These are phyloP conservation scores for Colletotrichum higginsianum DNA, from an alignment of 2,329 filamentous ascomycete species.

Conservation along the genomic window DNA sequence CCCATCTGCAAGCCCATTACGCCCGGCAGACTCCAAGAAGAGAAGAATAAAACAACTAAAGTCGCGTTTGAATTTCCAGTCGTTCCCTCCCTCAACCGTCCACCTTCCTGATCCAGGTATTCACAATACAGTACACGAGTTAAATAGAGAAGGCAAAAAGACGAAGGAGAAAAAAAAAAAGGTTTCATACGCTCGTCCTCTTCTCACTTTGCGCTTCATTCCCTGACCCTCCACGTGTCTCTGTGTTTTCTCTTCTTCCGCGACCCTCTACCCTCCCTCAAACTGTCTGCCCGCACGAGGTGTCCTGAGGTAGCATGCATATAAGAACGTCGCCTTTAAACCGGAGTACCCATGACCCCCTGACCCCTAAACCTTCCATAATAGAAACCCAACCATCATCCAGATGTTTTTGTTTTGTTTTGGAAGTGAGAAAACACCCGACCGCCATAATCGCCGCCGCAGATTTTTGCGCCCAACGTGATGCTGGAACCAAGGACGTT, in stretches of 20 bases:
- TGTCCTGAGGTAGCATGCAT: neutral
- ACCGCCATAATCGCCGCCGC: slow-evolving; percentile 6
- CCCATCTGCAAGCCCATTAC: neutral
- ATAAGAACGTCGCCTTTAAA: slow-evolving; percentile 6
- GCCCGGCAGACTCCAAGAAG: neutral
- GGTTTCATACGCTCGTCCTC: slow-evolving; percentile 32
- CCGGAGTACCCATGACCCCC: neutral
- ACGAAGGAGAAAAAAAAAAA: slow-evolving; percentile 10
- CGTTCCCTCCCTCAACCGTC: slow-evolving; percentile 5
- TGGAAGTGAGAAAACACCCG: slow-evolving; percentile 1
- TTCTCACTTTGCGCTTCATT: neutral
- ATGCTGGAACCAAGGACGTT: slow-evolving; percentile 38
- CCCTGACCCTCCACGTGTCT: neutral
- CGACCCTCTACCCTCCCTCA: neutral
- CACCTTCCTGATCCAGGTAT: slow-evolving; percentile 35
- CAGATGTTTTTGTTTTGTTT: neutral
- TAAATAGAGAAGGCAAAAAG: slow-evolving; percentile 15
- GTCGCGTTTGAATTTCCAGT: slow-evolving; percentile 36
- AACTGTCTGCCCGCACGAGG: neutral
- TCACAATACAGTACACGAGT: slow-evolving; percentile 43
- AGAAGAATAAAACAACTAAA: slow-evolving; percentile 23
- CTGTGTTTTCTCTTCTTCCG: neutral
- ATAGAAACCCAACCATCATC: neutral
- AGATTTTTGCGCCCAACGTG: slow-evolving; percentile 27
- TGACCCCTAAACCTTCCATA: neutral